Evolutionary conservation across 331 rosid species (phyloP).

Genomic region (Acacia pycnantha): DNA sequence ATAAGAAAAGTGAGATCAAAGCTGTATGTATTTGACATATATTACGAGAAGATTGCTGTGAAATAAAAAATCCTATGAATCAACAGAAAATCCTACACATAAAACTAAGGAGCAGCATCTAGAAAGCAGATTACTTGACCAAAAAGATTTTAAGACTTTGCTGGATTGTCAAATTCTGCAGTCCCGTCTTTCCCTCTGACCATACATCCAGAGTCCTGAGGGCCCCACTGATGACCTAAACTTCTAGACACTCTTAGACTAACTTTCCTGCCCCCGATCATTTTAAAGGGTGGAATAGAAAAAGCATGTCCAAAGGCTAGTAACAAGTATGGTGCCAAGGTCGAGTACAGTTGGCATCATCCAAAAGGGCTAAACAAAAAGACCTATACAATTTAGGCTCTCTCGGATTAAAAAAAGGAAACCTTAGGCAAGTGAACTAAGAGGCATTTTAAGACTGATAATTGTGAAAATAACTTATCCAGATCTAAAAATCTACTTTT

Average conservation of each 20-base stretch:
- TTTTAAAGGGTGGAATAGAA: not conserved
- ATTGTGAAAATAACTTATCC: not conserved
- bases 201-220: not conserved
- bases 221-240: not conserved
- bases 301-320: not conserved
- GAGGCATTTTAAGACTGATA: not conserved
- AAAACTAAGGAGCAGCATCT: slow-evolving; percentile 8
- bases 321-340: not conserved
- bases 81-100: not conserved
- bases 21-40: not conserved
- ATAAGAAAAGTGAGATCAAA: slow-evolving; percentile 20
- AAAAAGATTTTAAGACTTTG: not conserved
- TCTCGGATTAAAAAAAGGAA: not conserved
- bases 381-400: not conserved
- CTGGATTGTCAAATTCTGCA: not conserved
- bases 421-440: not conserved
- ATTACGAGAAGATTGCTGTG: not conserved
- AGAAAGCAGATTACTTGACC: not conserved
- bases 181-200: not conserved
- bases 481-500: not conserved
- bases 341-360: not conserved
- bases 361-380: not conserved
- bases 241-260: not conserved
- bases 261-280: slow-evolving; percentile 6
- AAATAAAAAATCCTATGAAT: not conserved